Evolutionary conservation across 352 stramenopile species (phyloP).

Genomic region (Globisporangium solare): DNA sequence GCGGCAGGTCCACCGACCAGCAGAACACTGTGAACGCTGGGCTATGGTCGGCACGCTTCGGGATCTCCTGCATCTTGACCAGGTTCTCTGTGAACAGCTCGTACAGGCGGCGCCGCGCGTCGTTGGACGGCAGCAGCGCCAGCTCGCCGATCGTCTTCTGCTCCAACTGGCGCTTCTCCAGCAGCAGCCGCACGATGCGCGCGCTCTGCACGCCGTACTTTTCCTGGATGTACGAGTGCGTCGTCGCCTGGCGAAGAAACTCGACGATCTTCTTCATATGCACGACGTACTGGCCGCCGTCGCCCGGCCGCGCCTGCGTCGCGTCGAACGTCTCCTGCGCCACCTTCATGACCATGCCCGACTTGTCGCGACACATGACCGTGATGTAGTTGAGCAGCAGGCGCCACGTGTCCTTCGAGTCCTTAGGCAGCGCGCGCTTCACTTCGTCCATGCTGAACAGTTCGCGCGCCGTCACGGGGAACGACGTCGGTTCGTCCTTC

Average conservation of each 20-base stretch:
- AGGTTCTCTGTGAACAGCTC: constrained; percentile 73
- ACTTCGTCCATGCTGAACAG: constrained; percentile 69
- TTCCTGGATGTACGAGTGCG: constrained; percentile 77
- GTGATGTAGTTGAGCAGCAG: constrained; percentile 86
- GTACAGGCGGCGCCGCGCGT: constrained; percentile 76
- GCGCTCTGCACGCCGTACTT: constrained; percentile 78
- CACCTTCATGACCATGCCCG: constrained; percentile 84
- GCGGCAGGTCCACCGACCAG: constrained; percentile 75
- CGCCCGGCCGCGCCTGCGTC: constrained; percentile 46
- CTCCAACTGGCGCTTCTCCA: constrained; percentile 84
- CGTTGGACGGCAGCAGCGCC: constrained; percentile 77
- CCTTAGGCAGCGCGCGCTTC: constrained; percentile 61
- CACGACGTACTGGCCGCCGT: constrained; percentile 85
- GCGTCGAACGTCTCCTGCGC: constrained; percentile 65
- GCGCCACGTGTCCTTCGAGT: constrained; percentile 79
- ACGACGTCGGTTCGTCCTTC: constrained; percentile 72
- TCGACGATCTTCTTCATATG: constrained; percentile 88
- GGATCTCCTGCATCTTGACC: constrained; percentile 82
- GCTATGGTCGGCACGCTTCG: constrained; percentile 86
- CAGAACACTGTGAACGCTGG: constrained; percentile 86
- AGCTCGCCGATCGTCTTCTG: constrained; percentile 84
- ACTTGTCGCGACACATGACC: constrained; percentile 88
- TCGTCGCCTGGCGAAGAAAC: constrained; percentile 72
- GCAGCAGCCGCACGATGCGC: constrained; percentile 80
- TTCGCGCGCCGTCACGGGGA: constrained; percentile 71